These are phyloP conservation scores for Capsicum rhomboideum DNA, from an alignment of 257 asterid genomes.

Conservation along the genomic window DNA sequence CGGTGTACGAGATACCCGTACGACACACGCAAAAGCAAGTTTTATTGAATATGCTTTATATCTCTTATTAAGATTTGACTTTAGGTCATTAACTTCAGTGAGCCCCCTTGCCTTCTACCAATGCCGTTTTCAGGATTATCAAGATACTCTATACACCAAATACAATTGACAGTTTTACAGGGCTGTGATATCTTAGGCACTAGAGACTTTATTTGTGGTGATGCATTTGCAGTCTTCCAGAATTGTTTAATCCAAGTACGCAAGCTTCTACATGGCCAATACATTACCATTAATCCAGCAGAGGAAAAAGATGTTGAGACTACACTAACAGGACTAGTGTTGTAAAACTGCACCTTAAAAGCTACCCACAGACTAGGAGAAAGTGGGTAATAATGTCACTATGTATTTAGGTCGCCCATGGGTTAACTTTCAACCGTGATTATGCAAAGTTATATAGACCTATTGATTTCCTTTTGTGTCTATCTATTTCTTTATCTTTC, in stretches of 20 bases:
- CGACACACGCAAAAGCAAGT: too few relatives aligned
- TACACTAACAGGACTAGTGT: background rate
- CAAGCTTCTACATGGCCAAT: background rate
- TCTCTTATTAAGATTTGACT: too few relatives aligned
- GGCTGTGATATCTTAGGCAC: conserved; percentile 6
- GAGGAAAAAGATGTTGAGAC: background rate
- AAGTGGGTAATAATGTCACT: too few relatives aligned
- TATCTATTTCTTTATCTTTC: too few relatives aligned
- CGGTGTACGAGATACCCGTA: too few relatives aligned
- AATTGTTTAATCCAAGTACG: background rate
- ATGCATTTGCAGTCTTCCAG: background rate
- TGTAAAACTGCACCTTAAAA: background rate
- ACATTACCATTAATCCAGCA: background rate
- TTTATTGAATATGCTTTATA: too few relatives aligned
- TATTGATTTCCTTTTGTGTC: too few relatives aligned
- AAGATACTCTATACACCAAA: conserved; percentile 1
- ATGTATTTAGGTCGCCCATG: conserved; percentile 17
- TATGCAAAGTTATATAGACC: background rate
- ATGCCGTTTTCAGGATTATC: conserved; percentile 4
- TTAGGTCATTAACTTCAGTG: too few relatives aligned
- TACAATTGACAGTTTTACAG: background rate
- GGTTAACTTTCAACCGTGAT: background rate
- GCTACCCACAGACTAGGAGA: background rate
- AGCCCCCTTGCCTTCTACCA: background rate
- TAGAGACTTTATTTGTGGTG: conserved; percentile 10